Base-by-base conservation (phyloP, 352 stramenopile genomes). In the Peronospora belbahrii region DNA sequence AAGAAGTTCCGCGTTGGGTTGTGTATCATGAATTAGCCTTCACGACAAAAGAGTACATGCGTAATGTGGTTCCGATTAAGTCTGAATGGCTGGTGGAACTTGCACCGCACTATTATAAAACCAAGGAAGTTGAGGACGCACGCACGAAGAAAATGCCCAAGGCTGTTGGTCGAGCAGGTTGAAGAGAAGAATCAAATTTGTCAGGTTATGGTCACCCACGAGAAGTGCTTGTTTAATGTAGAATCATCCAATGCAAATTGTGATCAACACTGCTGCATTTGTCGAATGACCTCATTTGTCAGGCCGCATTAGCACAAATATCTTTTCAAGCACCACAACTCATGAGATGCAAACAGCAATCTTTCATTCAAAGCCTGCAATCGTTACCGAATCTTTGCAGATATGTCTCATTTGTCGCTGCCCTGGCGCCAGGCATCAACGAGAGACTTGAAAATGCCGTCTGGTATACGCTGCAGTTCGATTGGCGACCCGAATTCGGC, bases 41-140 rank as follows among this genome's bases (percentile, higher is more conserved):
- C 64, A 99, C 96, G 18, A 98, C 91, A 0, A 99, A 99, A 63
- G 96, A 99, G 64, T 99, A 98, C 71, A 99, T 99, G 90, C 84
- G 97, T 31, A 73, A 95, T 28, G 91, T 98, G 22, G 86, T 95
- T 27, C 93, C 92, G 6, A 98, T 99, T 59, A 90, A 99, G 53
- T 80, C 87, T 8, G 82, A 97, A 52, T 99, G 97, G 97, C 70
- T 99, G 3, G 77, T 97, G 36, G 95, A 99, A 61, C 95, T 99
- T 43, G 97, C 97, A 15, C 97, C 97, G 30, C 97, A 99, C 70
- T 99, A 98, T 68, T 99, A 99, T 72, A 97, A 98, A 65, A 68
- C 80, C 31, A 97, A 94, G 48, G 96, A 99, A 54, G 84, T 99
- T 14, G 87, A 98, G 50, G 95, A 98, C 62, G 57, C 85, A 8